Base-by-base conservation (phyloP, 257 asterid species). In the Salvia rosmarinus region DNA sequence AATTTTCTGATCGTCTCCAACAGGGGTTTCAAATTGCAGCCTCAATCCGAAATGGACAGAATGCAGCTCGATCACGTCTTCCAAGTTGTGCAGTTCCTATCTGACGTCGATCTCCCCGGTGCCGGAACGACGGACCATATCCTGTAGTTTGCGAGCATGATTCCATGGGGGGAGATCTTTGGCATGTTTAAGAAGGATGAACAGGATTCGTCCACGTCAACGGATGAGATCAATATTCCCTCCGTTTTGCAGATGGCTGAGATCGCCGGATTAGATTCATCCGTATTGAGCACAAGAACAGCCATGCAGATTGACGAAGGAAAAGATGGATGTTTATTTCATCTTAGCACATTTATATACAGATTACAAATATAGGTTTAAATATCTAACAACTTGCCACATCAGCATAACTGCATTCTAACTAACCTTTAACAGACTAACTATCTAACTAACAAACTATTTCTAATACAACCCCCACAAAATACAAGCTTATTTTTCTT, bases 181-280 rank as follows among this genome's bases (percentile, higher is more conserved):
- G 72, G 23, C 30, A 23, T 71, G 39, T 55, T 32, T 57, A 57
- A 19, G 46, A 62, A 69, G 54, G 23, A 23, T 2, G 39, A 11
- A 62, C 47, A 30, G n/a, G 59, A 52, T 52, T 21, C 59, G n/a
- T 52, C 42, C 43, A 8, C 65, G 13, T 0, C 44, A 58, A 71
- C 66, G 0, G 67, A 77, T 5, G 80, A 84, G 70, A 79, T 81
- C 9, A 75, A 68, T 0, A 75, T 85, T 14, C 84, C 86, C 1
- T 73, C 87, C 0, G 87, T 75, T 23, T 62, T 80, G 3, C 72
- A 77, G 21, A 77, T 82, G 67, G 23, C 44, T 16, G 47, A 68
- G 34, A 42, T 21, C 13, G 68, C 77, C 20, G 78, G 76, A 17
- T 82, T 3, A 57, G 44, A 16, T 85, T 85, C 56, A 28, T 16